Evolutionary conservation across 345 rosid genomes (phyloP).

Genomic region (Garcia nutans): DNA sequence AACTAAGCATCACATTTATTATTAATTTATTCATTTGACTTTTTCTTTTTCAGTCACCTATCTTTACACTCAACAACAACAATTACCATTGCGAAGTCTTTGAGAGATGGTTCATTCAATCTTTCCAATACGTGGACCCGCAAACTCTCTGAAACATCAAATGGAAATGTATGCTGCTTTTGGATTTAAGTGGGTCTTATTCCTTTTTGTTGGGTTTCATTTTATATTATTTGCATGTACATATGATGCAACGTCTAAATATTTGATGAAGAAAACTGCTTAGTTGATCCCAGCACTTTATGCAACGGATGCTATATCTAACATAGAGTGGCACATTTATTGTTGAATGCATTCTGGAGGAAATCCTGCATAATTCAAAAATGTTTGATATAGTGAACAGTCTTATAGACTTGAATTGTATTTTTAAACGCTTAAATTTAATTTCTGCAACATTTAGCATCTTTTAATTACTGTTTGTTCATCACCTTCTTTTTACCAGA

Average conservation of each 20-base stretch:
- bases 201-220: conserved; percentile 6
- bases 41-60: conserved; percentile 50
- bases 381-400: not conserved
- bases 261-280: conserved; percentile 6
- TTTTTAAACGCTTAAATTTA: conserved; percentile 3
- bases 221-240: not conserved
- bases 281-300: not conserved
- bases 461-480: conserved; percentile 18
- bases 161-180: conserved; percentile 68
- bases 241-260: not conserved
- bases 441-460: conserved; percentile 12
- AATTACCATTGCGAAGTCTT: conserved; percentile 69
- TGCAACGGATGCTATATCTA: not conserved
- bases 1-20: not conserved
- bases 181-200: conserved; percentile 12
- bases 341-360: not conserved
- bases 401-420: conserved; percentile 1
- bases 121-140: conserved; percentile 92
- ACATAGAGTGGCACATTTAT: not conserved
- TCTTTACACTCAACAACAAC: conserved; percentile 83
- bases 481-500: conserved; percentile 39
- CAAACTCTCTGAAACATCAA: conserved; percentile 75
- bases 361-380: not conserved
- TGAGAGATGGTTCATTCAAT: conserved; percentile 86
- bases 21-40: conserved; percentile 14